phyloP scores from a whole-genome alignment of 371 early-diverging fungal genomes.

The Lichtheimia ramosa region DNA sequence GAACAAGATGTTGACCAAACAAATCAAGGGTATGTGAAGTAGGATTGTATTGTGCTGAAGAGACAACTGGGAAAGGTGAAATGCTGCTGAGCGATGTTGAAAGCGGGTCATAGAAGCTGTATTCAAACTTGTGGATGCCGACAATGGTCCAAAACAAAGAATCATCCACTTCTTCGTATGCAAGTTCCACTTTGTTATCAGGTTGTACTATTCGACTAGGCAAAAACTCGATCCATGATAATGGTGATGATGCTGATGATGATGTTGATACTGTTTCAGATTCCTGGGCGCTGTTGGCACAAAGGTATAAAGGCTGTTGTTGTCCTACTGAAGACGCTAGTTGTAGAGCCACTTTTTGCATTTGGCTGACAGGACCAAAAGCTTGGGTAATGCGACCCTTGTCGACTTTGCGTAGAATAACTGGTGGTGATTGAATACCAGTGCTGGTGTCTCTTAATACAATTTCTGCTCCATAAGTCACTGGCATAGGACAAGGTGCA shows the following conservation, averaged over 20 bases:
- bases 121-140: slow-evolving; percentile 66
- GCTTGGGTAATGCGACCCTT: slow-evolving; percentile 69
- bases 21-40: slow-evolving; percentile 30
- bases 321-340: slow-evolving; percentile 25
- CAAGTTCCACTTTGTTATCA: slow-evolving; percentile 23
- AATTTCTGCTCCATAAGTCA: slow-evolving; percentile 77
- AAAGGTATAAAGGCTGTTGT: slow-evolving; percentile 37
- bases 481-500: slow-evolving; percentile 42
- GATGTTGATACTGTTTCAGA: slow-evolving; percentile 16
- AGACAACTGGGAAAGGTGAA: slow-evolving; percentile 37
- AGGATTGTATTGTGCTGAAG: slow-evolving; percentile 25
- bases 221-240: slow-evolving; percentile 31
- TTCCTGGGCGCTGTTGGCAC: slow-evolving; percentile 27
- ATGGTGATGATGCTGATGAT: slow-evolving; percentile 14
- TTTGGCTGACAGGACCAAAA: slow-evolving; percentile 78
- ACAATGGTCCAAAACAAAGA: slow-evolving; percentile 86
- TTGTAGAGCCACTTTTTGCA: slow-evolving; percentile 85
- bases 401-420: slow-evolving; percentile 81
- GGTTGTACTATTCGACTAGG: slow-evolving; percentile 36
- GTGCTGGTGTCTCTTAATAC: slow-evolving; percentile 66
- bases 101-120: slow-evolving; percentile 45
- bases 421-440: slow-evolving; percentile 65
- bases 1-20: slow-evolving; percentile 31
- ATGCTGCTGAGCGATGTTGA: slow-evolving; percentile 21
- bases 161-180: slow-evolving; percentile 62